Evolutionary conservation across 441 rosid genomes (phyloP), one percentile per base, ranked within the genome.

Genomic region (Capsella rubella): DNA sequence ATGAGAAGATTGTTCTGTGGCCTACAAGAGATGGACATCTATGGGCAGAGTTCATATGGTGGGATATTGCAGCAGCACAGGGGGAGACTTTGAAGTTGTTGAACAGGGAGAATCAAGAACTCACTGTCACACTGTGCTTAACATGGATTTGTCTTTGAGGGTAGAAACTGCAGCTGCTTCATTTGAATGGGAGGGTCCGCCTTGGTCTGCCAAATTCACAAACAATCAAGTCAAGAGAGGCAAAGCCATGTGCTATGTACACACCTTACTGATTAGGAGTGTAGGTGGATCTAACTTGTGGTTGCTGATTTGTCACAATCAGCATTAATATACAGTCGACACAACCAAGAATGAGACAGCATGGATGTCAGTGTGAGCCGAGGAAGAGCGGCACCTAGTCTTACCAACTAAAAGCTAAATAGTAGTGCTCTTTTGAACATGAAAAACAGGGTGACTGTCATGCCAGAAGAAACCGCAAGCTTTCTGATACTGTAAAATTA

Each of bases 11-110:
- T 45, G 28, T 2, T 45, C 28, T 9, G 1, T 63, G 67, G 28
- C 40, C 40, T 63, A 31, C 53, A 29, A 45, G 27, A 62, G 12
- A 11, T 37, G 12, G 40, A 37, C 40, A 37, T 37, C 12, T 37
- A 9, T 37, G 12, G 40, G 53, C 3, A 64, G 55, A 32, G 29
- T 47, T 15, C 55, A 46, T 55, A 45, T 64, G 53, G 68, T 31
- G 67, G n/a, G 42, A 63, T 54, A 46, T 46, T 64, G 43, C 40
- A 29, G 28, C n/a, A 15, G 42, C 35, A 27, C 8, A 27, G 45
- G 66, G 35, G 66, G 35, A 63, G 55, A 49, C 25, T 64, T 47
- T 64, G 16, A 32, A 64, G 56, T 49, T 64, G 55, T 64, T 64
- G 34, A 31, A 32, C 43, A 64, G 7, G 12, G 15, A 8, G 12